phyloP scores from a whole-genome alignment of 2,329 filamentous ascomycete genomes.

The Parastagonospora nodorum region DNA sequence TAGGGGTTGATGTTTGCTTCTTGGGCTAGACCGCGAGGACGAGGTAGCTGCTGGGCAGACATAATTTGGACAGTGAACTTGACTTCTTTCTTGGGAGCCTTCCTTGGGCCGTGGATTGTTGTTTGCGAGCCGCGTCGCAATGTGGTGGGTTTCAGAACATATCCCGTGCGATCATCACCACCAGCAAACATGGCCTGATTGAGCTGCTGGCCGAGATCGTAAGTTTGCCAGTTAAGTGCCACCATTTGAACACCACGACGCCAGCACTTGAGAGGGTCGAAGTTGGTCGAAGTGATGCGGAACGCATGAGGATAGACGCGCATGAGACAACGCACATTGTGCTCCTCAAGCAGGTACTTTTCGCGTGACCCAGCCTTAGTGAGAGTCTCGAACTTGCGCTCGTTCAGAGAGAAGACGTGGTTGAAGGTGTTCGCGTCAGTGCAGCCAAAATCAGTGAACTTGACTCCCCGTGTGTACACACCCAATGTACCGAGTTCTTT shows the following conservation, averaged over 20 bases:
- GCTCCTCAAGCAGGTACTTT: constrained; percentile 79
- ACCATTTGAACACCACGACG: constrained; percentile 96
- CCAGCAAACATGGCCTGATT: constrained; percentile 98
- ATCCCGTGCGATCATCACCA: constrained; percentile 83
- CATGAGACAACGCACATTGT: constrained; percentile 87
- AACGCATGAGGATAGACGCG: constrained; percentile 88
- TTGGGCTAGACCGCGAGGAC: constrained; percentile 72
- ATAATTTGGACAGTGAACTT: constrained; percentile 86
- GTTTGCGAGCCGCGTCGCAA: constrained; percentile 60
- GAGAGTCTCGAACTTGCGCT: constrained; percentile 82
- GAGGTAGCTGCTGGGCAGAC: constrained; percentile 92
- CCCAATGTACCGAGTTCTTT: constrained; percentile 83
- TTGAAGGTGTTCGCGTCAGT: constrained; percentile 85
- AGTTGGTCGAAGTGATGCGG: constrained; percentile 87
- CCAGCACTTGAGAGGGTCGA: constrained; percentile 93
- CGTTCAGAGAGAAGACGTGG: constrained; percentile 94
- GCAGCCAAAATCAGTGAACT: constrained; percentile 80
- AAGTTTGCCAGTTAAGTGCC: constrained; percentile 97
- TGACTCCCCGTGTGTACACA: constrained; percentile 77
- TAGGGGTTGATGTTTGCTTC: constrained; percentile 87
- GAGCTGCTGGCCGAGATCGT: constrained; percentile 92
- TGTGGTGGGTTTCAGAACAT: constrained; percentile 89
- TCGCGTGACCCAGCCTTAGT: constrained; percentile 75
- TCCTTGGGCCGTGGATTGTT: constrained; percentile 57
- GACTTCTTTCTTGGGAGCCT: constrained; percentile 80